Evolutionary conservation across 1,284 basidiomycete genomes (phyloP), one percentile per base, ranked within the genome.

Genomic region (Binderoboletus segoi): DNA sequence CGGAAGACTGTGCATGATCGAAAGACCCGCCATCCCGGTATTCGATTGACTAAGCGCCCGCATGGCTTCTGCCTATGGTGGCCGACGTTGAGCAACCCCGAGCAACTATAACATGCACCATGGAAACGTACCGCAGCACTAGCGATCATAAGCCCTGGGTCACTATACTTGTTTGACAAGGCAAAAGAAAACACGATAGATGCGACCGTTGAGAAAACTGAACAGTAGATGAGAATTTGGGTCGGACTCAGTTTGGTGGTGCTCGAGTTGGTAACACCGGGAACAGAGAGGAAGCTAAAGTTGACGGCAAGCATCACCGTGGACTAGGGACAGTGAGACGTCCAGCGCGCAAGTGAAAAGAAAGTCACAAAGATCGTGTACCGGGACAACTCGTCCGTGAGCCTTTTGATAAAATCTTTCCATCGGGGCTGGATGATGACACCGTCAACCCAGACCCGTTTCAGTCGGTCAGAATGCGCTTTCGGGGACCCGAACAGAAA

Each of bases 371-470:
- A 77, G 15, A 84, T 71, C 24, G 79, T 74, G 53, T 78, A 78
- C 41, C 81, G 78, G 47, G 73, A 70, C 79, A 84, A 82, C 58
- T 86, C 81, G 2, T 64, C 62, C 13, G 73, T 75, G 30, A 84
- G 63, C 51, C 76, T 78, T 7, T 64, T 60, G 12, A 83, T 74
- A 43, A 78, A 79, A 6, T 69, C 58, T 16, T 62, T 64, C 67
- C 67, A 69, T 0, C 57, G 63, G 13, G 66, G 66, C 13, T 60
- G 56, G 28, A 67, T 59, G 11, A 70, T 65, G 3, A 45, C 68
- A 16, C 53, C 50, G 12, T 67, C 63, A 0, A 60, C 64, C 61
- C 67, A 68, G 13, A 70, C 53, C 3, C 66, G 52, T 21, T 53
- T 52, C 37, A 66, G 38, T 18, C 64, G 55, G 44, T 52, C 5